phyloP scores from a whole-genome alignment of 257 asterid genomes.

The Verbascum thapsus region DNA sequence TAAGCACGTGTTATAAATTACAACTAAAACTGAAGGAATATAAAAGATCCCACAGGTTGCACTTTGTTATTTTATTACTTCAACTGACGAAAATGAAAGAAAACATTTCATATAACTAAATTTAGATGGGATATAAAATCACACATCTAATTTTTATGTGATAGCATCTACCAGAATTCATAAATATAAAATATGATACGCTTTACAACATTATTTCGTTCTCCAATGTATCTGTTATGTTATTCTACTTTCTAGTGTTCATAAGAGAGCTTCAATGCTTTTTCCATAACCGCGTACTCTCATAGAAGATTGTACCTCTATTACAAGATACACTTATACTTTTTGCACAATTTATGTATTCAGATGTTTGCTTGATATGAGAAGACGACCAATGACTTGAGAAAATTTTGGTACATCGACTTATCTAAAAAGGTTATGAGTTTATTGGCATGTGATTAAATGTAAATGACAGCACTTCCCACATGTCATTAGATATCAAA shows the following conservation, averaged over 20 bases:
- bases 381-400: neutral
- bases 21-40: slow-evolving; percentile 14
- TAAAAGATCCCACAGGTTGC: slow-evolving; percentile 19
- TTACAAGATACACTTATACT: neutral
- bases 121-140: neutral
- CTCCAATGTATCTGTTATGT: neutral
- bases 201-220: neutral
- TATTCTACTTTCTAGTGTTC: neutral
- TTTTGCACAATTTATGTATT: neutral
- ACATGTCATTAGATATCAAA: neutral
- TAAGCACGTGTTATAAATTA: slow-evolving; percentile 41
- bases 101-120: neutral
- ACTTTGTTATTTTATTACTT: slow-evolving; percentile 21
- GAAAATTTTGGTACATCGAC: neutral
- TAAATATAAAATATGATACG: neutral
- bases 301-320: too few species aligned
- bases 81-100: slow-evolving; percentile 24
- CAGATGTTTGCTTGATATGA: slow-evolving; percentile 2
- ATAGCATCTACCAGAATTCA: neutral
- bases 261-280: slow-evolving; percentile 7
- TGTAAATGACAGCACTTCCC: neutral
- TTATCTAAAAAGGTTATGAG: neutral
- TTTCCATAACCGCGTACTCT: neutral
- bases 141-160: neutral
- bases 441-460: neutral